phyloP scores from a whole-genome alignment of 345 rosid species.

The Pistacia integerrima region DNA sequence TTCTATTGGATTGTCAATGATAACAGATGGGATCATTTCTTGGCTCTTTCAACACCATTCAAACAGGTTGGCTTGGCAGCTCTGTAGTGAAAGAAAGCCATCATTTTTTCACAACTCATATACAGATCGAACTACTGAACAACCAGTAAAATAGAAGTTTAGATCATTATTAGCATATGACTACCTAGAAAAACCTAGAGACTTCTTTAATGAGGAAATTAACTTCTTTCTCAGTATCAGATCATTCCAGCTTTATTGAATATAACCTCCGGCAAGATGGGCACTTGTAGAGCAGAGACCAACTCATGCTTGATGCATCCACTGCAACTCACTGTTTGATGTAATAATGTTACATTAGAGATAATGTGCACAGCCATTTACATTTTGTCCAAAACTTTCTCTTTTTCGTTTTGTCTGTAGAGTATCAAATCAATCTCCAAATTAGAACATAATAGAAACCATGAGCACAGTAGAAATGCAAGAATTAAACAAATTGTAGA shows the following conservation, averaged over 20 bases:
- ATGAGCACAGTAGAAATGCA: too few species aligned
- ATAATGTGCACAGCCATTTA: too few species aligned
- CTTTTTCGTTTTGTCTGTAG: too few species aligned
- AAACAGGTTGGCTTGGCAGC: constrained; percentile 80
- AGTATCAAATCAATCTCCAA: too few species aligned
- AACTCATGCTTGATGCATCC: constrained; percentile 74
- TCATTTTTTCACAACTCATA: constrained; percentile 74
- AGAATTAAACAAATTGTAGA: too few species aligned
- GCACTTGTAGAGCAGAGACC: constrained; percentile 70
- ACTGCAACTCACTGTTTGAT: constrained; percentile 75
- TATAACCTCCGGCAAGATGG: constrained; percentile 69
- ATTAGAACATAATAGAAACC: too few species aligned
- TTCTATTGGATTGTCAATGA: too few species aligned
- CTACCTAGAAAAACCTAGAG: not conserved
- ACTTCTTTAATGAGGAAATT: constrained; percentile 1
- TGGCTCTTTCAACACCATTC: too few species aligned
- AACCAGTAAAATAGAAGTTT: constrained; percentile 11
- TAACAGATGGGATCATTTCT: too few species aligned
- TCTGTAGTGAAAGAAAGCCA: constrained; percentile 90
- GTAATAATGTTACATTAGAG: constrained; percentile 9
- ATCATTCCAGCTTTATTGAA: constrained; percentile 90
- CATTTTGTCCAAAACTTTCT: too few species aligned
- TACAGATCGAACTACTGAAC: constrained; percentile 63
- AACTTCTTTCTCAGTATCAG: constrained; percentile 82
- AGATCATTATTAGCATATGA: constrained; percentile 1